These are phyloP conservation scores for Roridomyces roridus DNA, from an alignment of 768 basidiomycete genomes.

Conservation along the genomic window DNA sequence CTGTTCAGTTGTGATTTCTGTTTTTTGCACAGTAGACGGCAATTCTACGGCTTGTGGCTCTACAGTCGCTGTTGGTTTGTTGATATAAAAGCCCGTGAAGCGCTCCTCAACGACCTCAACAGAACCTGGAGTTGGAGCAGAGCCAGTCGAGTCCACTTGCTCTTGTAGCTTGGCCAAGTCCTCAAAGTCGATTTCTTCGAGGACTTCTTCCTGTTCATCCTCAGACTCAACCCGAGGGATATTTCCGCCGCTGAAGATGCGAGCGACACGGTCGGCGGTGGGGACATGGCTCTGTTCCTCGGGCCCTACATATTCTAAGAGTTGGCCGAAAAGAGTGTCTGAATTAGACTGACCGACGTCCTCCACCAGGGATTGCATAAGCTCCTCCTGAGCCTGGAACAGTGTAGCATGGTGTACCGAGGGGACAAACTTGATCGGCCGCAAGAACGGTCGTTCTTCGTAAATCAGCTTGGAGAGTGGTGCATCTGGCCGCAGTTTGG, in stretches of 20 bases:
- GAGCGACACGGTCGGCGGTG: slow-evolving; percentile 71
- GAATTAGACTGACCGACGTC: slow-evolving; percentile 53
- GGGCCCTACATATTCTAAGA: slow-evolving; percentile 53
- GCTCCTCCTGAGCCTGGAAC: slow-evolving; percentile 67
- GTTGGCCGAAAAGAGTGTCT: no score
- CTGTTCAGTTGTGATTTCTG: no score
- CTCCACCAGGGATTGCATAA: slow-evolving; percentile 60
- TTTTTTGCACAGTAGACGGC: no score
- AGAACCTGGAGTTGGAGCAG: slow-evolving; percentile 18
- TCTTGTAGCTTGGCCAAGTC: slow-evolving; percentile 58
- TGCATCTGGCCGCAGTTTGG: slow-evolving; percentile 45
- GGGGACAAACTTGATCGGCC: slow-evolving; percentile 74
- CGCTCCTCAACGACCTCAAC: slow-evolving; percentile 36
- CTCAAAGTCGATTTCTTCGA: slow-evolving; percentile 72
- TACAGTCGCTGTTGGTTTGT: slow-evolving; percentile 21
- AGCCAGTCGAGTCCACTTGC: slow-evolving; percentile 39
- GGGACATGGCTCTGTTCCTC: slow-evolving; percentile 63
- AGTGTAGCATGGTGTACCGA: slow-evolving; percentile 55
- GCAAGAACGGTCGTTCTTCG: slow-evolving; percentile 63
- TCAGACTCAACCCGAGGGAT: slow-evolving; percentile 30
- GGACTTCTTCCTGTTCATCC: slow-evolving; percentile 41
- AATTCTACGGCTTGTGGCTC: neutral
- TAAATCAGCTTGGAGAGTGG: slow-evolving; percentile 63
- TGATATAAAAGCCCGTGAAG: slow-evolving; percentile 45
- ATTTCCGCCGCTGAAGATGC: slow-evolving; percentile 58